phyloP scores from a whole-genome alignment of 2,329 filamentous ascomycete species.

The Rosellinia necatrix region DNA sequence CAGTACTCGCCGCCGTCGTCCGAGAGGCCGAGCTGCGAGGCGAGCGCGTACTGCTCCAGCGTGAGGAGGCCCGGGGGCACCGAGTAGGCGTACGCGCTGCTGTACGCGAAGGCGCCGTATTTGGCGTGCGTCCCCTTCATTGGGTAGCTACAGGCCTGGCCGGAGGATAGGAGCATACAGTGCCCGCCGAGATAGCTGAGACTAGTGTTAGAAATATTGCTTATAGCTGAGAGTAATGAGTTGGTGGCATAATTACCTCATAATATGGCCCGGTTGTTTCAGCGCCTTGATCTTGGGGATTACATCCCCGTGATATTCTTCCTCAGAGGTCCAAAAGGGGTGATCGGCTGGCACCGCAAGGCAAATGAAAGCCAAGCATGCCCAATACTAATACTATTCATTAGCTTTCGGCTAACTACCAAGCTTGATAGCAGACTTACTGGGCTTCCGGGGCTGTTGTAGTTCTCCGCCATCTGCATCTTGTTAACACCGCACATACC shows the following conservation, averaged over 20 bases:
- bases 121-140: conserved; percentile 83
- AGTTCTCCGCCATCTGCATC: conserved; percentile 73
- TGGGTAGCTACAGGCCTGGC: conserved; percentile 81
- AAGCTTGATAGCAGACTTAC: conserved; percentile 42
- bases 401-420: neutral
- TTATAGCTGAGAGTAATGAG: neutral
- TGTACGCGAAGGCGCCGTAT: conserved; percentile 80
- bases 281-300: conserved; percentile 66
- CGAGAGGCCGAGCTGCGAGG: conserved; percentile 75
- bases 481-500: conserved; percentile 14
- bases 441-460: conserved; percentile 74
- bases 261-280: conserved; percentile 73
- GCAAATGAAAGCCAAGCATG: conserved; percentile 76
- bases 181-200: conserved; percentile 69
- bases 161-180: conserved; percentile 74
- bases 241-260: conserved; percentile 47
- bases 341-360: conserved; percentile 71
- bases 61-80: conserved; percentile 77
- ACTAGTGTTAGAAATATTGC: neutral
- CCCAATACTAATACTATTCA: conserved; percentile 68
- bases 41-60: conserved; percentile 76
- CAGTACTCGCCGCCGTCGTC: conserved; percentile 79
- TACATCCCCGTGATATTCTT: conserved; percentile 61
- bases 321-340: conserved; percentile 74
- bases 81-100: conserved; percentile 75